Percentiles rank a stretch among this genome's conserved stretches.
Evolutionary conservation across 148 eudicot genomes (phyloP).

Genomic region (Pharnaceum exiguum): DNA sequence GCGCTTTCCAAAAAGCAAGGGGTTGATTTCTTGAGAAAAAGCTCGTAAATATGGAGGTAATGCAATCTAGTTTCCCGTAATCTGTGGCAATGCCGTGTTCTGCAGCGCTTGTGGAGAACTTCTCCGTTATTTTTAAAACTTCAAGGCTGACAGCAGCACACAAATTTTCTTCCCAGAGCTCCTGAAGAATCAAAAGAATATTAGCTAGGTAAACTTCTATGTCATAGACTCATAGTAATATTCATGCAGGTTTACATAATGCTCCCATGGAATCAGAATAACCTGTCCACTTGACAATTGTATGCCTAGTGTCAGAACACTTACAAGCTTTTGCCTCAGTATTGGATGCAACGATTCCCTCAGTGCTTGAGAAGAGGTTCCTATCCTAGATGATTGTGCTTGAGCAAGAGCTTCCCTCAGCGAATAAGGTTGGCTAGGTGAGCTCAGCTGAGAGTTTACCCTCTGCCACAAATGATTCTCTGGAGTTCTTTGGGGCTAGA

Average conservation of each 20-base stretch:
- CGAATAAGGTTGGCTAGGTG: conserved; percentile 99
- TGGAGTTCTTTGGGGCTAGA: conserved; percentile 94
- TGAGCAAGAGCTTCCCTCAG: conserved; percentile 98
- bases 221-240: not conserved
- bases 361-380: conserved; percentile 89
- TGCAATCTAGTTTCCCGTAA: conserved; percentile 96
- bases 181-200: conserved; percentile 38
- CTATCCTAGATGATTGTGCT: conserved; percentile 95
- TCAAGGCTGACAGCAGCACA: conserved; percentile 96
- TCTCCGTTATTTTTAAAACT: conserved; percentile 80
- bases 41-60: conserved; percentile 81
- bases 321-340: conserved; percentile 92
- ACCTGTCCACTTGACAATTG: not conserved
- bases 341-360: conserved; percentile 97
- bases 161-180: conserved; percentile 99
- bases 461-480: conserved; percentile 95
- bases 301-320: not conserved
- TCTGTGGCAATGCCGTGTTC: conserved; percentile 82
- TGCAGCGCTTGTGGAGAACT: conserved; percentile 80
- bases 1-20: conserved; percentile 76
- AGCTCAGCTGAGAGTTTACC: conserved; percentile 89
- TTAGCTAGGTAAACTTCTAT: not conserved
- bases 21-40: conserved; percentile 91
- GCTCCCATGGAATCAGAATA: too few relatives aligned
- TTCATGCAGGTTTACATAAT: too few relatives aligned